Evolutionary conservation across 2,329 filamentous ascomycete genomes (phyloP), one percentile per base, ranked within the genome.

Genomic region (Exophiala dermatitidis): DNA sequence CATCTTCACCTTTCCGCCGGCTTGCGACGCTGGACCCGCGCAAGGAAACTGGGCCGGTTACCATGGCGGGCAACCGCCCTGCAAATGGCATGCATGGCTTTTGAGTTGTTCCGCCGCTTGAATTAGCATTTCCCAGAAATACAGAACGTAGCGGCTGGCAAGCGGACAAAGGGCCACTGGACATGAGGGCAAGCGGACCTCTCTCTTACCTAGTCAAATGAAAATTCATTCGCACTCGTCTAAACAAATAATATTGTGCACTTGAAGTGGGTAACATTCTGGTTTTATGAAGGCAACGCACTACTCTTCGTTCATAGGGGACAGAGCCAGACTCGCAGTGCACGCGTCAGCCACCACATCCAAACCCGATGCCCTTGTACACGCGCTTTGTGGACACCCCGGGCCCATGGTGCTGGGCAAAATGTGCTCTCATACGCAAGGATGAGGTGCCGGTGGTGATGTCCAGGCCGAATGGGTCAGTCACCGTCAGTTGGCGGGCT

Each of bases 401-500:
- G 33, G 28, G 5, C 7, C 42, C 12, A 4, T 29, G 10, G 28
- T 4, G 42, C 29, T 32, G 7, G 36, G 12, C 19, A 5, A 41
- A 41, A 41, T 26, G 38, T 5, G 5, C 38, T 5, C 19, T 3
- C 19, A 19, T 19, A 19, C 19, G 19, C 19, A 19, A 19, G 19
- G 19, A 19, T 19, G 19, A 19, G 19, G 19, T 19, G 19, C 19
- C 19, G 19, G 19, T 19, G 19, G 19, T 19, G 19, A 19, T 19
- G 19, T 19, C 19, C 19, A 19, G 33, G 33, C 45, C 40, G 37
- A 41, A 41, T 50, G 38, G 52, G 33, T 54, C 38, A 42, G 53
- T 56, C 56, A 58, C 56, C 56, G 56, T 50, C 56, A 51, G 53
- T 58, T 58, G 46, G 40, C 47, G 26, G 50, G 36, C 43, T 57